phyloP scores from a whole-genome alignment of 257 asterid genomes.

The Scutellaria barbata region DNA sequence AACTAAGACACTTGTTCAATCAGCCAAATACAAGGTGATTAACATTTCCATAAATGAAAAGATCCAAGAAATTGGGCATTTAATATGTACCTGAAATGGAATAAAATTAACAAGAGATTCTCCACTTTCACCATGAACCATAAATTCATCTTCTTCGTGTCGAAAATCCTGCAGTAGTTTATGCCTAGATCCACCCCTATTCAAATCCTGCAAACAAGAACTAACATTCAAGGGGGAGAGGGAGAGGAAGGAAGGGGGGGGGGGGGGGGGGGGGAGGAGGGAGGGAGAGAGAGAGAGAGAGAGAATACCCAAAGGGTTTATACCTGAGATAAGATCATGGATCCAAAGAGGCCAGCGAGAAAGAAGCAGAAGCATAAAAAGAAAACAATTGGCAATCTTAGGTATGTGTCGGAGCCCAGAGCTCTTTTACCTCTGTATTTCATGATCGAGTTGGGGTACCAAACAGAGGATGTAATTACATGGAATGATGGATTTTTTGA shows the following conservation, averaged over 20 bases:
- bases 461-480: not conserved
- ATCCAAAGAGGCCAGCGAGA: slow-evolving; percentile 59
- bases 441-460: slow-evolving; percentile 36
- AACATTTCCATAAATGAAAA: slow-evolving; percentile 9
- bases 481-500: not conserved
- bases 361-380: slow-evolving; percentile 56
- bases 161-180: slow-evolving; percentile 32
- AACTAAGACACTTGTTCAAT: no score
- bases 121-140: slow-evolving; percentile 50
- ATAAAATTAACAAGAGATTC: slow-evolving; percentile 44
- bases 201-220: slow-evolving; percentile 43
- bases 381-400: slow-evolving; percentile 43
- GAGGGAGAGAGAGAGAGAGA: not conserved
- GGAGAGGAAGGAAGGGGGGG: no score
- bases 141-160: slow-evolving; percentile 29
- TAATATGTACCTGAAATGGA: slow-evolving; percentile 52
- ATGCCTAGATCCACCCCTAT: slow-evolving; percentile 37
- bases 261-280: no score
- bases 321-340: slow-evolving; percentile 54
- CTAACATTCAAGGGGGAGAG: not conserved
- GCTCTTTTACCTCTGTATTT: slow-evolving; percentile 47
- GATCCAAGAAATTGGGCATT: not conserved
- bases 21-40: no score
- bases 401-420: slow-evolving; percentile 36
- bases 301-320: not conserved